Conservation (phyloP, 306 rosid genomes). For the Vachellia pachyceras region DNA sequence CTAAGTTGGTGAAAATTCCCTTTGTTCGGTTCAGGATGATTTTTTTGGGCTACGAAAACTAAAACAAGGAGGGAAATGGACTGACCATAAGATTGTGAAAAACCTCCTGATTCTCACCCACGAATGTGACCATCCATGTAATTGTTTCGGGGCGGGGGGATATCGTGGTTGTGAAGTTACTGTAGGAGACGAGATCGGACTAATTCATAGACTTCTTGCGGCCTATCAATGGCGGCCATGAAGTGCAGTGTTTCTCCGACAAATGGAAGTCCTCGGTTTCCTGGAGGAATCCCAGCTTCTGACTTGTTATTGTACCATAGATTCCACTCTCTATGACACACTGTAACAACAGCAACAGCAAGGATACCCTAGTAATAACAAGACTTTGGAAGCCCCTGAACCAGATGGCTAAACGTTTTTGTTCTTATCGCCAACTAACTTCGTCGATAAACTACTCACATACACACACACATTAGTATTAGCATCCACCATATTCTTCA, state of each 20-base stretch:
- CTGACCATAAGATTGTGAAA: slow-evolving; percentile 61
- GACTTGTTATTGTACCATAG: slow-evolving; percentile 34
- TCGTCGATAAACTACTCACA: neutral
- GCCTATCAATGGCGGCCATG: slow-evolving; percentile 81
- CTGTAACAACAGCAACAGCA: slow-evolving; percentile 26
- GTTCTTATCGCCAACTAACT: neutral
- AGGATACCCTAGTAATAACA: slow-evolving; percentile 22
- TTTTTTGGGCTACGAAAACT: neutral
- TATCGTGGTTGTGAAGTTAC: slow-evolving; percentile 30
- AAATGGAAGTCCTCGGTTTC: slow-evolving; percentile 69
- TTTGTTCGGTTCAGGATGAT: neutral
- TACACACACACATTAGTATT: neutral
- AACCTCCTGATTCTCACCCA: slow-evolving; percentile 72
- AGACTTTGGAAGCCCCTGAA: slow-evolving; percentile 24
- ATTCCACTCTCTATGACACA: slow-evolving; percentile 29
- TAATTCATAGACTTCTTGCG: slow-evolving; percentile 75
- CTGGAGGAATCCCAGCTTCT: slow-evolving; percentile 54
- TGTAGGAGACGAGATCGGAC: slow-evolving; percentile 63
- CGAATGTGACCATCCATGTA: slow-evolving; percentile 89
- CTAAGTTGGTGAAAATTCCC: neutral
- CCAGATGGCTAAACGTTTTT: slow-evolving; percentile 52
- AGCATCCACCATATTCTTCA: neutral
- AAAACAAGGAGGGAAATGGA: slow-evolving; percentile 3
- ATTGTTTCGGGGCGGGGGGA: slow-evolving; percentile 37
- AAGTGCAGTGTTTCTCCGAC: slow-evolving; percentile 85